Conservation (phyloP, 345 rosid genomes). For the Citrus reticulata region DNA sequence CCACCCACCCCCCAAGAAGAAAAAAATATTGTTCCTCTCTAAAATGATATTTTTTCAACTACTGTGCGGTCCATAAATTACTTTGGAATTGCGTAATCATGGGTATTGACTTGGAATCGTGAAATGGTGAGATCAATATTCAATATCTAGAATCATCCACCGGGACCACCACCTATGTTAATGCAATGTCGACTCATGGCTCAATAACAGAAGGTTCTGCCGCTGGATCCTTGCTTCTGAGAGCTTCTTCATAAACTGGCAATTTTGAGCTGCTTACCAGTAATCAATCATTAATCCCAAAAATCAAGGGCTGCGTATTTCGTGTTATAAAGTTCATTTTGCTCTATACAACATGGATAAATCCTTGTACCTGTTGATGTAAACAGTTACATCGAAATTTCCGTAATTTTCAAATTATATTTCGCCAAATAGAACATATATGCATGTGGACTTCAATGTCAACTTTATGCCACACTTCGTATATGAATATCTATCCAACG, state of each 20-base stretch:
- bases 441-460: slow-evolving; percentile 4
- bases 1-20: no score
- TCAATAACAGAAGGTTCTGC: not conserved
- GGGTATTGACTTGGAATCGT: not conserved
- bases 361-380: not conserved
- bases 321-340: not conserved
- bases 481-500: slow-evolving; percentile 9
- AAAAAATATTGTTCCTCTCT: no score
- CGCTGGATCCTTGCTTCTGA: not conserved
- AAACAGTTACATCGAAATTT: not conserved
- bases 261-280: not conserved
- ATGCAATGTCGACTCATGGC: not conserved
- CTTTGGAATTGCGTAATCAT: not conserved
- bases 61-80: not conserved
- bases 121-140: not conserved
- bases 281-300: not conserved
- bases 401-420: not conserved
- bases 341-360: no score
- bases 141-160: not conserved
- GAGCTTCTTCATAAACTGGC: not conserved
- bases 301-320: not conserved
- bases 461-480: slow-evolving; percentile 1
- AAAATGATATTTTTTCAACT: not conserved
- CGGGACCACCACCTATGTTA: not conserved
- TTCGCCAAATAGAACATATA: not conserved